Evolutionary conservation across 257 asterid genomes (phyloP), one percentile per base, ranked within the genome.

Genomic region (Nicotiana tomentosiformis): DNA sequence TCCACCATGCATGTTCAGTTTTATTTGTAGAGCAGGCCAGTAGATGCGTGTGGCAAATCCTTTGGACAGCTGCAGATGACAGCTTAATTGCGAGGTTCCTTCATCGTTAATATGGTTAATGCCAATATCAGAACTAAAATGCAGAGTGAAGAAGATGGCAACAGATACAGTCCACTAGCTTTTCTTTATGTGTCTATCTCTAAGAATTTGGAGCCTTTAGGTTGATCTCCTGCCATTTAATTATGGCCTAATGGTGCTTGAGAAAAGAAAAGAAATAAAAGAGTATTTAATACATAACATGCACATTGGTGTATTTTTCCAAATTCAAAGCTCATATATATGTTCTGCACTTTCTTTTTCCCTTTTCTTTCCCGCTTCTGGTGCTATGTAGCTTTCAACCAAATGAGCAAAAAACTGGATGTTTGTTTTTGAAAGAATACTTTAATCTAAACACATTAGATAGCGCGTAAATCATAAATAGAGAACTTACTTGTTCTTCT

Each of bases 91-190:
- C 4, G 20, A 17, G 84, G 62, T 29, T 53, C 79, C 66, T 68
- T 8, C 5, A 68, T 53, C 70, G 51, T 69, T 61, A 82, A 69
- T 69, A 82, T n/a, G 23, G 80, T 82, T 35, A 69, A 82, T 66
- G 80, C 46, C 64, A 68, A 30, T 69, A 82, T 51, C 29, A 68
- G 11, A 46, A 29, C 23, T 32, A 32, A 51, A 62, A 39, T 12
- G 30, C 32, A 17, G 26, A 46, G 37, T 23, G 79, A 72, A 12
- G 35, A 82, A 5, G 49, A 56, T 55, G 14, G 29, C 58, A 70
- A 64, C 61, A 49, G 58, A 70, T 18, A 74, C 1, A 46, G 23
- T 66, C 32, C 83, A 65, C 7, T 32, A 33, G 49, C 43, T 30
- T 68, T 69, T 81, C 32, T 26, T 43, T 33, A 17, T 29, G 33